Percentiles rank a stretch among this genome's conserved stretches.
These are phyloP conservation scores for Physcomitrium patens DNA, from an alignment of 225 moss, liverwort and hornwort genomes.

Conservation along the genomic window DNA sequence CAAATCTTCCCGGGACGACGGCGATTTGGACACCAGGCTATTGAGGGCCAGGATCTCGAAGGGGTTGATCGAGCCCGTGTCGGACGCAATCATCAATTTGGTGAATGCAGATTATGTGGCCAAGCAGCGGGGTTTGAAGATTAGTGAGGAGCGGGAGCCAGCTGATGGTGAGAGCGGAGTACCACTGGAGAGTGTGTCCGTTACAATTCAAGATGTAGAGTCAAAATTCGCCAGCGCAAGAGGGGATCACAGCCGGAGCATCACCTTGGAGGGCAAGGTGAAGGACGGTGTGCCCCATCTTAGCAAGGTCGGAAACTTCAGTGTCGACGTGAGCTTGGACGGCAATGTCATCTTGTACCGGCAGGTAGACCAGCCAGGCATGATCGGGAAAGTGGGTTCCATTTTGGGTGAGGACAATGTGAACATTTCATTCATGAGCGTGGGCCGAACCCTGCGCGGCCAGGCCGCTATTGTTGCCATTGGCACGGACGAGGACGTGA, in stretches of 20 bases:
- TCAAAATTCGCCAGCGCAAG: constrained; percentile 74
- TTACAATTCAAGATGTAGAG: constrained; percentile 59
- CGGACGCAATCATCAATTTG: constrained; percentile 87
- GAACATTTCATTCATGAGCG: constrained; percentile 97
- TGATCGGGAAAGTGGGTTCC: constrained; percentile 88
- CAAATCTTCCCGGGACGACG: constrained; percentile 72
- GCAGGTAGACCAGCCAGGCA: constrained; percentile 92
- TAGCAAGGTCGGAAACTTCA: constrained; percentile 70
- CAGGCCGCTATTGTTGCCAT: constrained; percentile 87
- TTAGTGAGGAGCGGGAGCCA: constrained; percentile 80
- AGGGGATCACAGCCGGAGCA: constrained; percentile 57
- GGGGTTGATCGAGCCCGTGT: constrained; percentile 93
- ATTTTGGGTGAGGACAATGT: constrained; percentile 75
- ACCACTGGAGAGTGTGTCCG: constrained; percentile 76
- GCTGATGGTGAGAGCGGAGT: constrained; percentile 47
- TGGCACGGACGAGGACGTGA: constrained; percentile 78
- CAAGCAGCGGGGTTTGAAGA: constrained; percentile 87
- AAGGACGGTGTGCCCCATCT: constrained; percentile 81
- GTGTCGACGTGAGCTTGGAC: constrained; percentile 86
- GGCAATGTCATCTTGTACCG: constrained; percentile 89
- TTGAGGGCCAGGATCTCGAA: constrained; percentile 93
- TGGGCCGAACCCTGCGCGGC: constrained; percentile 78
- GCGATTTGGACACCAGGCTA: constrained; percentile 88
- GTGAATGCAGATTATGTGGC: constrained; percentile 93
- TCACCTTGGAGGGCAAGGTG: constrained; percentile 76